phyloP scores from a whole-genome alignment of 1,284 basidiomycete species.

The Irpex sp. region DNA sequence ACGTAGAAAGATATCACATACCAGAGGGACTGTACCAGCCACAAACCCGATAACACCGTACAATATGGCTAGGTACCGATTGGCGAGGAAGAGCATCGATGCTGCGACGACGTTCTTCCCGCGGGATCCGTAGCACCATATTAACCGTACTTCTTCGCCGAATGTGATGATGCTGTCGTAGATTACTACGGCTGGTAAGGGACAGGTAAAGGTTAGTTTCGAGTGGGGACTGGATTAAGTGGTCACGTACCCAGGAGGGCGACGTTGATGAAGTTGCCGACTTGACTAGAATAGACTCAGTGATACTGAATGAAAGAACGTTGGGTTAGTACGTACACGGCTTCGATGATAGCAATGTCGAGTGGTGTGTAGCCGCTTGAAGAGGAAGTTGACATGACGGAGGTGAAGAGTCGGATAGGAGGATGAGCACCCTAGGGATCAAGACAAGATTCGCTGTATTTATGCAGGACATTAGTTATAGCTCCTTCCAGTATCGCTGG shows the following conservation, averaged over 20 bases:
- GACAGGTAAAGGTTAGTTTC: too few species aligned
- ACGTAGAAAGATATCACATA: background rate
- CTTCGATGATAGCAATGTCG: background rate
- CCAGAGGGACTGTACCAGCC: background rate
- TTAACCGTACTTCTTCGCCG: background rate
- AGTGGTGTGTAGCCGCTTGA: background rate
- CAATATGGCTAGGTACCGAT: background rate
- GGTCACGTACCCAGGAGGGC: background rate
- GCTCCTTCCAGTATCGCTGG: background rate
- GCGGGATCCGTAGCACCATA: background rate
- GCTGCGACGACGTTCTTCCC: background rate
- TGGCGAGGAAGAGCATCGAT: background rate
- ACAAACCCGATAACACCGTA: background rate
- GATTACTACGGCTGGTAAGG: background rate
- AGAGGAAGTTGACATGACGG: background rate
- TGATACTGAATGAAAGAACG: background rate
- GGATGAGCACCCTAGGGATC: background rate
- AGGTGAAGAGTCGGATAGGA: background rate
- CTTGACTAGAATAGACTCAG: background rate
- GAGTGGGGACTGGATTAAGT: background rate
- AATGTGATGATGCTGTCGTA: conserved; percentile 2
- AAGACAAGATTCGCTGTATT: background rate
- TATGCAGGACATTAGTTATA: background rate
- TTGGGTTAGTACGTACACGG: background rate
- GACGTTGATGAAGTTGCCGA: background rate